Conservation (phyloP, 108 stramenopile species). For the Cyclotella sp. region DNA sequence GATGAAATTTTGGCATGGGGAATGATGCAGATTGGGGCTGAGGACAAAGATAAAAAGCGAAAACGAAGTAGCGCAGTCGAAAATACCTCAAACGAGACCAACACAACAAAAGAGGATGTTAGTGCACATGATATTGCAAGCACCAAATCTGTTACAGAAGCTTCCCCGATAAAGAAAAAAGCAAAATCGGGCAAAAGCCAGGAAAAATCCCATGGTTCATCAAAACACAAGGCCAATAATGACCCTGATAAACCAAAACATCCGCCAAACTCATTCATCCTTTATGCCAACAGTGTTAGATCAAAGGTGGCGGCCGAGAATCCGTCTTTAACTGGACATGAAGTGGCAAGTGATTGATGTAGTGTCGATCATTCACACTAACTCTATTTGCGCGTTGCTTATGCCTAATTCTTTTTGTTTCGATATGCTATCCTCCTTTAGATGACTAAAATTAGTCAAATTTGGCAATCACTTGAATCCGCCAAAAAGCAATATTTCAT, state of each 20-base stretch:
- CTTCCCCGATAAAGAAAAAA: background rate
- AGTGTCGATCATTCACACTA: background rate
- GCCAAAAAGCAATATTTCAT: background rate
- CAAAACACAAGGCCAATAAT: background rate
- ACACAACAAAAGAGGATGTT: too few species aligned
- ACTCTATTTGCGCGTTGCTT: background rate
- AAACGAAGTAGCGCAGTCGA: background rate
- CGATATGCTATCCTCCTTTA: background rate
- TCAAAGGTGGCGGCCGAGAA: background rate
- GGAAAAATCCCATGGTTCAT: background rate
- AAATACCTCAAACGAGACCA: too few species aligned
- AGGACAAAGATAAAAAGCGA: background rate
- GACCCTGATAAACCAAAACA: slow-evolving; percentile 1
- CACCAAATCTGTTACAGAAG: background rate
- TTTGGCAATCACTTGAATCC: background rate
- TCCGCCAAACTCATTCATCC: background rate
- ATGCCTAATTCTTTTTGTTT: background rate
- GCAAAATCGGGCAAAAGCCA: background rate
- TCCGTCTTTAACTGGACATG: background rate
- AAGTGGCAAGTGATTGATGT: background rate
- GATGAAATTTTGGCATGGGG: background rate
- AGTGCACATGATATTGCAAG: too few species aligned
- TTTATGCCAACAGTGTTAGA: background rate
- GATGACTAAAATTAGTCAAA: background rate
- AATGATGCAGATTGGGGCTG: background rate